Evolutionary conservation across 305 asterid species (phyloP), one percentile per base, ranked within the genome.

Genomic region (Fraxinus paxiana): DNA sequence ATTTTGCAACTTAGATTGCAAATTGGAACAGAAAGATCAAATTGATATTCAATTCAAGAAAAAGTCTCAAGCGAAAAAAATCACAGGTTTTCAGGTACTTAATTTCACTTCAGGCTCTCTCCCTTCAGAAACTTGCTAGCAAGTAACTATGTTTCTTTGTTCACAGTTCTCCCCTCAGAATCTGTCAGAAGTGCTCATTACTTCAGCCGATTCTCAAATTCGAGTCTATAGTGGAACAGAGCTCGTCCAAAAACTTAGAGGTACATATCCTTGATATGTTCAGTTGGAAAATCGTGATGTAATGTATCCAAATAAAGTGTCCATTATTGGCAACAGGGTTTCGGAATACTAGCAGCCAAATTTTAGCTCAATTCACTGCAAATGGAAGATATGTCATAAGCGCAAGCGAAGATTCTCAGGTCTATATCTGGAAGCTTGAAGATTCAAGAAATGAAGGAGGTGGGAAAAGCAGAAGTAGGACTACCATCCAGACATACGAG

Each of bases 381-480:
- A 97, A 93, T 0, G 98, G 98, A 10, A 91, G 77, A 75, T 92
- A 94, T 59, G 85, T 93, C 63, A 83, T 96, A 72, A 91, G 97
- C 63, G 97, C 98, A 24, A 96, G 99, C 73, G 98, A 96, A 82
- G 99, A 96, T 80, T 88, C 92, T 35, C 94, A 94, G 37, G 96
- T 96, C 46, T 94, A 89, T 75, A 87, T 96, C 35, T 96, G 99
- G 99, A 94, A 87, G 80, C 92, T 88, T 6, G 96, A 87, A 56
- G 94, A 91, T 20, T 79, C 90, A 33, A 90, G 82, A 12, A 67
- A 28, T 67, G 74, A 67, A 67, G 73, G 38, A 13, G 74, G 74
- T 0, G 94, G 87, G 20, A 92, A 89, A 87, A 85, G 77, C 61
- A 89, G 82, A 82, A 81, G 38, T 70, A 77, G 73, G 77, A 56